These are phyloP conservation scores for Zasmidium angulare DNA, from an alignment of 2,329 filamentous ascomycete species.

Conservation along the genomic window DNA sequence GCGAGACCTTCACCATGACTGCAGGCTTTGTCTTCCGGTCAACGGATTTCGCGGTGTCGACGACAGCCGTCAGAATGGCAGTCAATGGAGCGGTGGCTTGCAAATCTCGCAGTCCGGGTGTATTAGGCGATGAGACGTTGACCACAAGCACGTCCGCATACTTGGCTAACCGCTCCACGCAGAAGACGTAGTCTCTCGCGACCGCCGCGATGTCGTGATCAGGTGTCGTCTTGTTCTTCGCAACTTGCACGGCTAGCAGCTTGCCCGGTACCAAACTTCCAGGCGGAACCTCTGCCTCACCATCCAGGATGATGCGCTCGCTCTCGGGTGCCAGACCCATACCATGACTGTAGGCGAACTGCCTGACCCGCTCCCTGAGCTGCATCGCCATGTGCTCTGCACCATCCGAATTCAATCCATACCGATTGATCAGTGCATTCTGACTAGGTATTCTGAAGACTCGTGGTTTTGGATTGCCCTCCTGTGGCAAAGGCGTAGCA, in stretches of 20 bases:
- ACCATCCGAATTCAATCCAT: conserved; percentile 89
- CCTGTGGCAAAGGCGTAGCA: conserved; percentile 81
- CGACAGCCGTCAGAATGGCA: conserved; percentile 76
- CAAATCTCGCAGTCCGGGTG: conserved; percentile 81
- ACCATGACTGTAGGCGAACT: conserved; percentile 71
- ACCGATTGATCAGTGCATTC: conserved; percentile 89
- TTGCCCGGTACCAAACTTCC: conserved; percentile 76
- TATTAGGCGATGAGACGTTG: conserved; percentile 96
- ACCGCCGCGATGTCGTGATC: conserved; percentile 83
- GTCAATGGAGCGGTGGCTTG: conserved; percentile 84
- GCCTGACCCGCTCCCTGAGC: conserved; percentile 73
- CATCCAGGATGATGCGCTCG: conserved; percentile 73
- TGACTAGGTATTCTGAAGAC: conserved; percentile 84
- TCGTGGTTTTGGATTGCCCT: conserved; percentile 81
- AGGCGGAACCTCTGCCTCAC: conserved; percentile 72
- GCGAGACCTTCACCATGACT: conserved; percentile 98
- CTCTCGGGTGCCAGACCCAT: conserved; percentile 62
- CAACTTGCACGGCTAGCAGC: conserved; percentile 85
- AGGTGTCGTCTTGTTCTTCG: conserved; percentile 93
- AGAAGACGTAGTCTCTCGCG: conserved; percentile 78
- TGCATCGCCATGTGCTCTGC: conserved; percentile 82
- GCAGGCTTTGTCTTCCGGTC: conserved; percentile 70
- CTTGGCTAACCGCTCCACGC: conserved; percentile 75
- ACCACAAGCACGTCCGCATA: conserved; percentile 97
- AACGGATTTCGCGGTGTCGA: conserved; percentile 69